Evolutionary conservation across 1,284 basidiomycete species (phyloP).

Genomic region (Rhodotorula sp.): DNA sequence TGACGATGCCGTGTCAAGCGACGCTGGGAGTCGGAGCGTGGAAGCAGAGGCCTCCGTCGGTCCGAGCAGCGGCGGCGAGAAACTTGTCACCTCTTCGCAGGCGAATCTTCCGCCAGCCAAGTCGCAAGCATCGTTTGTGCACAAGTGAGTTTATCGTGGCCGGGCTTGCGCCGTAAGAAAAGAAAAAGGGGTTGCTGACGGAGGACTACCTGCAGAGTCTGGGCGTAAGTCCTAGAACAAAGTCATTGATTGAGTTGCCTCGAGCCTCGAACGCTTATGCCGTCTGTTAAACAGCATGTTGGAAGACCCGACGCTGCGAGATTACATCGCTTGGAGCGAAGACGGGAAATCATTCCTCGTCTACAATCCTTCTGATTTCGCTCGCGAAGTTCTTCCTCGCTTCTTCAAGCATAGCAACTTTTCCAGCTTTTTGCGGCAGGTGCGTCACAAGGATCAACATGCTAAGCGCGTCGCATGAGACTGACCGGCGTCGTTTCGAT

Average conservation of each 20-base stretch:
- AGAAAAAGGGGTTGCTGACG: background rate
- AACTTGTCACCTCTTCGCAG: background rate
- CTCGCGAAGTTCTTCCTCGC: conserved; percentile 50
- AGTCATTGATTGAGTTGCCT: background rate
- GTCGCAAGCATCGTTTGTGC: background rate
- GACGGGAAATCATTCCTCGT: conserved; percentile 52
- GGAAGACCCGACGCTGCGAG: conserved; percentile 49
- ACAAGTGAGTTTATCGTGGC: background rate
- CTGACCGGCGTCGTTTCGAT: background rate
- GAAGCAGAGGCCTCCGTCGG: background rate
- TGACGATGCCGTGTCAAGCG: background rate
- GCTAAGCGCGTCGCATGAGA: conserved; percentile 42
- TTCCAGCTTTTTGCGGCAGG: conserved; percentile 51
- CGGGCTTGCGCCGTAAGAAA: background rate
- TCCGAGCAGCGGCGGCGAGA: background rate
- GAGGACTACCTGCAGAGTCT: background rate
- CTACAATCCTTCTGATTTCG: conserved; percentile 51
- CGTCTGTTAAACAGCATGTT: conserved; percentile 46
- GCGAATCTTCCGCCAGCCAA: background rate
- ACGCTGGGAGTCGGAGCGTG: background rate
- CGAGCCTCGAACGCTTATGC: background rate
- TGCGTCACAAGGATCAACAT: background rate
- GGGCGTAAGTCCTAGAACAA: background rate
- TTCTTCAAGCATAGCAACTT: conserved; percentile 55
- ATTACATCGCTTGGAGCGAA: conserved; percentile 50